Evolutionary conservation across 192 early-diverging fungal species (phyloP), one percentile per base, ranked within the genome.

Genomic region (Physocladia obscura): DNA sequence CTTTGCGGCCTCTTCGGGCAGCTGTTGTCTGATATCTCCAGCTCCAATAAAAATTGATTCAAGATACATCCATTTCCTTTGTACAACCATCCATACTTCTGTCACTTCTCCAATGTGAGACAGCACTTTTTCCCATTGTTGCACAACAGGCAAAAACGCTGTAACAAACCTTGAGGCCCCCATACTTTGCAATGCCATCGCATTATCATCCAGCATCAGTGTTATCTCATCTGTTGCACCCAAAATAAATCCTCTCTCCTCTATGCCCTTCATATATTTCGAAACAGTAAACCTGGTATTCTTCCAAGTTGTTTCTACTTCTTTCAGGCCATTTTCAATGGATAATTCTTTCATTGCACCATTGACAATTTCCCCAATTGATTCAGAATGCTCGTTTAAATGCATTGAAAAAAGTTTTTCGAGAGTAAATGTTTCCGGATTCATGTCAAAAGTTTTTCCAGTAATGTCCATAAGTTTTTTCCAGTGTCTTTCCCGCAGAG

Each of bases 61-160:
- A 27, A 87, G 76, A 57, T 87, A 87, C 80, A 84, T 84, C 85
- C 85, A 87, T 27, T 84, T 79, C 26, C 85, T 44, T 69, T 87
- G 85, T 27, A 83, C 82, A 0, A 82, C 79, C 78, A 85, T 84
- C 85, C 85, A 87, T 2, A 84, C 80, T 39, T 87, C 85, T 13
- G 79, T 70, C 19, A 84, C 79, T 70, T 87, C 85, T 13, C 80
- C 83, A 69, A 87, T 81, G 47, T 78, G 80, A 4, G 85, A 83
- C 17, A 87, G 62, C 4, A 80, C 67, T 56, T 85, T 84, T 63
- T 87, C 85, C 85, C 85, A 87, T 67, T 85, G 80, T 57, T 87
- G 82, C 0, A 87, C 85, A 6, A 74, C 52, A 4, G 82, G 81
- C 11, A 84, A 49, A 62, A 87, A 84, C 15, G 85, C 82, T 3